Evolutionary conservation across 768 basidiomycete genomes (phyloP).

Genomic region (Leccinellum albellum): DNA sequence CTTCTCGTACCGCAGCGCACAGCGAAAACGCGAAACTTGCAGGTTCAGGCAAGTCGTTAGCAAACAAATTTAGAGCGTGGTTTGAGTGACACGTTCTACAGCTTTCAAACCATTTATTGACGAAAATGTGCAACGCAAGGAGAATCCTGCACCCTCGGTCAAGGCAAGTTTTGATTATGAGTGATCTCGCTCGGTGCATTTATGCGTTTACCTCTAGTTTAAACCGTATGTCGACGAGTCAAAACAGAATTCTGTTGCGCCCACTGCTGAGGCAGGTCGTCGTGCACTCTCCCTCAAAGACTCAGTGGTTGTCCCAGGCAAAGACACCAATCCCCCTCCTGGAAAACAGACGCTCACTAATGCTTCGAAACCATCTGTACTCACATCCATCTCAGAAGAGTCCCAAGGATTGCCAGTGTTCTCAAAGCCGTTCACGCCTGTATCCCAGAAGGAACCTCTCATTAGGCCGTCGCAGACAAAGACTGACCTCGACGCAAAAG

Average conservation of each 20-base stretch:
- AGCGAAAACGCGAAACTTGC: constrained; percentile 21
- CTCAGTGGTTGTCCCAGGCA: constrained; percentile 14
- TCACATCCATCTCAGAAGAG: constrained; percentile 37
- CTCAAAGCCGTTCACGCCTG: constrained; percentile 65
- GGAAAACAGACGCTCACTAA: constrained; percentile 28
- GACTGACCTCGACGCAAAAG: constrained; percentile 12
- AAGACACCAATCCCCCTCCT: constrained; percentile 10
- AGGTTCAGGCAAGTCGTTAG: constrained; percentile 37
- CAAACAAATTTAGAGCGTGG: constrained; percentile 15
- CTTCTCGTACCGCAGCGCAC: constrained; percentile 30
- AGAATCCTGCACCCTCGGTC: constrained; percentile 36
- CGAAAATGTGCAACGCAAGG: constrained; percentile 47
- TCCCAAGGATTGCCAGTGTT: constrained; percentile 41
- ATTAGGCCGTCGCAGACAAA: constrained; percentile 24
- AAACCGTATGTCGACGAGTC: constrained; percentile 61
- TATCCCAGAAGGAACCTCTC: constrained; percentile 35
- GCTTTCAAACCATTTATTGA: constrained; percentile 68
- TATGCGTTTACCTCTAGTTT: constrained; percentile 41
- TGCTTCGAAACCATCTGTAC: constrained; percentile 22
- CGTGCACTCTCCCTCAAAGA: constrained; percentile 54
- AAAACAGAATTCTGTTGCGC: constrained; percentile 38
- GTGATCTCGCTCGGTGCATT: constrained; percentile 9
- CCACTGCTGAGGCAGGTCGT: constrained; percentile 30
- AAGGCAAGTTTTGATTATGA: constrained; percentile 9
- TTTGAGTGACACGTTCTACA: constrained; percentile 6